A percentile compares a stretch with the other conserved stretches of the same genome.
These are phyloP conservation scores for Scutellaria galericulata DNA, from an alignment of 257 asterid genomes.

Conservation along the genomic window DNA sequence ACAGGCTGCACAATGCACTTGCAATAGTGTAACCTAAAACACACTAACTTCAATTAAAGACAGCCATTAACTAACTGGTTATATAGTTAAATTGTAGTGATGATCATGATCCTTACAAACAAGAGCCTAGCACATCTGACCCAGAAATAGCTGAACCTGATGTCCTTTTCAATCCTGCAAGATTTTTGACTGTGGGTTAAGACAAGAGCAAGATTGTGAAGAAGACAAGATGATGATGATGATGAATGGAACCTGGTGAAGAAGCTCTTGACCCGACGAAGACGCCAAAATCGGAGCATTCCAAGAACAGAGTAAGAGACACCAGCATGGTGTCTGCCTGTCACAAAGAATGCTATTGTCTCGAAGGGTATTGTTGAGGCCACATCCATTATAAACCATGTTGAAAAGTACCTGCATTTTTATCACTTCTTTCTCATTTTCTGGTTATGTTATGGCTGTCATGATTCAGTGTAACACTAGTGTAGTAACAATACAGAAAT, in stretches of 20 bases:
- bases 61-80: neutral
- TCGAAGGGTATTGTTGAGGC: slow-evolving; percentile 91
- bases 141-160: slow-evolving; percentile 91
- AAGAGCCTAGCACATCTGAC: slow-evolving; percentile 90
- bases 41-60: too few species aligned
- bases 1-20: slow-evolving; percentile 89
- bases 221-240: too few species aligned
- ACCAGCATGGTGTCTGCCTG: slow-evolving; percentile 63
- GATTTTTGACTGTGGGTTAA: too few species aligned
- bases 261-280: slow-evolving; percentile 76
- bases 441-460: too few species aligned
- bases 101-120: slow-evolving; percentile 59
- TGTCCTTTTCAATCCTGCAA: slow-evolving; percentile 92
- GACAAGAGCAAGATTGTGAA: too few species aligned
- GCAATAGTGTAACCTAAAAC: slow-evolving; percentile 68
- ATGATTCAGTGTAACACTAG: too few species aligned
- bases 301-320: slow-evolving; percentile 77
- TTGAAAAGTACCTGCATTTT: slow-evolving; percentile 69
- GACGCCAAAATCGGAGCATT: slow-evolving; percentile 93
- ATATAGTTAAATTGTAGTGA: neutral
- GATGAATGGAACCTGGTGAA: slow-evolving; percentile 58
- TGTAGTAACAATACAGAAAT: too few species aligned
- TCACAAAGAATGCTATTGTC: slow-evolving; percentile 57
- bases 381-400: slow-evolving; percentile 95
- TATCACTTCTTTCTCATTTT: too few species aligned